These are phyloP conservation scores for Colletotrichum paranaense DNA, from an alignment of 2,329 filamentous ascomycete genomes.

Conservation along the genomic window DNA sequence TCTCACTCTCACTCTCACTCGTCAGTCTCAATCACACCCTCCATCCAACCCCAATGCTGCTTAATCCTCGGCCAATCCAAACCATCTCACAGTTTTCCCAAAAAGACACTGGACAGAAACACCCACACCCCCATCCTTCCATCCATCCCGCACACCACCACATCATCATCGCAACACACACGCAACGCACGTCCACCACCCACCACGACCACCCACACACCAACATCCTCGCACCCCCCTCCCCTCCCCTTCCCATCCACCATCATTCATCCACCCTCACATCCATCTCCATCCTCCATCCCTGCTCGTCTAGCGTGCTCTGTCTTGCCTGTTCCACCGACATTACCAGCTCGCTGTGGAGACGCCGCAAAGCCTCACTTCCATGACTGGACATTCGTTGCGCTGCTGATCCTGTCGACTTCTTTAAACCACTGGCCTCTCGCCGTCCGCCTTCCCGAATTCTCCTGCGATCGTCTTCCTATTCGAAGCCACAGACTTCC, in stretches of 20 bases:
- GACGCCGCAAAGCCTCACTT: slow-evolving; percentile 38
- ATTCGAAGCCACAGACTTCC: slow-evolving; percentile 35
- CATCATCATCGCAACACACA: neutral
- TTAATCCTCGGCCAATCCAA: neutral
- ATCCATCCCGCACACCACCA: slow-evolving; percentile 9
- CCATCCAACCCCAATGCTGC: slow-evolving; percentile 2
- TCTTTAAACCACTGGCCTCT: slow-evolving; percentile 36
- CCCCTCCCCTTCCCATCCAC: slow-evolving; percentile 4
- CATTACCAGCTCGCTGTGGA: slow-evolving; percentile 36
- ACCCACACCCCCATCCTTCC: slow-evolving; percentile 13
- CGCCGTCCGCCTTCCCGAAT: slow-evolving; percentile 24
- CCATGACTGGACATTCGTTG: slow-evolving; percentile 35
- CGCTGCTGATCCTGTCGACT: slow-evolving; percentile 35
- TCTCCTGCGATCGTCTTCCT: slow-evolving; percentile 25
- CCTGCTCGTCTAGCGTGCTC: slow-evolving; percentile 33
- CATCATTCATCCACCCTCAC: slow-evolving; percentile 2
- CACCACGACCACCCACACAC: slow-evolving; percentile 10
- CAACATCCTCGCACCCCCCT: neutral
- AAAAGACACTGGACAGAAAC: neutral
- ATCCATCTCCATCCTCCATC: neutral
- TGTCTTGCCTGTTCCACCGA: slow-evolving; percentile 37
- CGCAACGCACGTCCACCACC: neutral
- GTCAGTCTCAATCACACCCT: slow-evolving; percentile 26
- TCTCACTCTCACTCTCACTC: neutral
- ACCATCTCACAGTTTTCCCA: neutral